Conservation (phyloP, 257 asterid species). For the Gynochthodes officinalis region DNA sequence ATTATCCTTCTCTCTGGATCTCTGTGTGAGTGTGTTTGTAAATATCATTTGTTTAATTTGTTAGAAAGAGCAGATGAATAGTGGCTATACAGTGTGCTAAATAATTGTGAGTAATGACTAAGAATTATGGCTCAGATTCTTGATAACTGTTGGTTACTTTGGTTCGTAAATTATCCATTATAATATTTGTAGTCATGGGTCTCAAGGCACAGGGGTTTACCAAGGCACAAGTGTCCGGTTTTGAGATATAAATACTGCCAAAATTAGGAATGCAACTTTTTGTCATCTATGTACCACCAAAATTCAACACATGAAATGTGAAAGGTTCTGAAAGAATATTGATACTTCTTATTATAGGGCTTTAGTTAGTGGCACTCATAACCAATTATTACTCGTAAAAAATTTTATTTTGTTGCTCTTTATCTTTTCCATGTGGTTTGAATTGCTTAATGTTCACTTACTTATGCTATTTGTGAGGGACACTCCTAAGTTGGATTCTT, state of each 20-base stretch:
- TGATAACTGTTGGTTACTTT: background rate
- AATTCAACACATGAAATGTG: background rate
- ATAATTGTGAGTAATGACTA: background rate
- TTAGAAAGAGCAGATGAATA: background rate
- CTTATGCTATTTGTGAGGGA: constrained; percentile 5
- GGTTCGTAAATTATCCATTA: background rate
- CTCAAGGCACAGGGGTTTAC: too few species aligned
- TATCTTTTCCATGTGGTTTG: background rate
- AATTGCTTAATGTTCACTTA: background rate
- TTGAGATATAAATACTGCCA: background rate
- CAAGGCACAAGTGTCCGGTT: background rate
- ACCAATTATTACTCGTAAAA: background rate
- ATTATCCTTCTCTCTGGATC: background rate
- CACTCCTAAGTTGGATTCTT: background rate
- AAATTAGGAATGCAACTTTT: background rate
- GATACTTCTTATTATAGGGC: background rate
- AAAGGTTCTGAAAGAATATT: background rate
- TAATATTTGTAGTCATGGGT: background rate
- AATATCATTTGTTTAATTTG: background rate
- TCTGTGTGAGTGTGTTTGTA: background rate
- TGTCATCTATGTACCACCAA: background rate
- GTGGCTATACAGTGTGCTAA: background rate
- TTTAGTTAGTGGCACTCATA: background rate
- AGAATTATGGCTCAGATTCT: background rate
- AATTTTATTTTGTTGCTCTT: background rate